Base-by-base conservation (phyloP, 2,329 filamentous ascomycete genomes). In the Cladophialophora bantiana region DNA sequence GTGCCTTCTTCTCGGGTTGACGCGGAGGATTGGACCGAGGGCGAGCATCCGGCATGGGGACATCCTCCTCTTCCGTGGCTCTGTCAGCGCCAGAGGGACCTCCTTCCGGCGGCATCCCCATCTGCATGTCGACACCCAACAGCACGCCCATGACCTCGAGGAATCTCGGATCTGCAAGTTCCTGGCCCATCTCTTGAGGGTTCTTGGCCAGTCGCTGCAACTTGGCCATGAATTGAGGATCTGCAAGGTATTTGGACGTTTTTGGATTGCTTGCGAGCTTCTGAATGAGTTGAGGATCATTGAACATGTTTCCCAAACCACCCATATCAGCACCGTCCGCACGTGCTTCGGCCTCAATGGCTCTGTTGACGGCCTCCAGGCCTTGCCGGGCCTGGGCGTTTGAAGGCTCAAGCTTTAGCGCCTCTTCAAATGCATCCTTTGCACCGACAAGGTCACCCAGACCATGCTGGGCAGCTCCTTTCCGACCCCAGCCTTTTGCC, bases 181-280 rank as follows among this genome's bases (percentile, higher is more conserved):
- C 87, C 67, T 91, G 88, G 70, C 92, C 89, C 55, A 93, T 86
- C 74, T 70, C 88, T 74, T 88, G 87, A 5, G 95, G 94, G 81
- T 97, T 95, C 72, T 88, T 83, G 81, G 91, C 89, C 70, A 98
- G 83, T 59, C 88, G 85, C 79, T 95, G 89, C 65, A 99, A 85
- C 82, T 97, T 98, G 71, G 85, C 82, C 90, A 99, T 96, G 82
- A 99, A 99, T 34, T 88, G 83, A 9, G 90, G 85, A 76, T 99
- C 95, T 66, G 88, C 90, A 36, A 99, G 88, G 74, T 91, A 88
- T 12, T 84, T 78, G 71, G 90, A 89, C 10, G 96, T 99, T 88
- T 98, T 98, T 70, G 96, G 95, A 83, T 98, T 98, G 74, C 82
- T 86, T 70, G 94, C 93, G 66, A 99, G 89, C 84, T 99, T 99